phyloP scores from a whole-genome alignment of 805 yeast genomes.

The Zygotorulaspora florentina region DNA sequence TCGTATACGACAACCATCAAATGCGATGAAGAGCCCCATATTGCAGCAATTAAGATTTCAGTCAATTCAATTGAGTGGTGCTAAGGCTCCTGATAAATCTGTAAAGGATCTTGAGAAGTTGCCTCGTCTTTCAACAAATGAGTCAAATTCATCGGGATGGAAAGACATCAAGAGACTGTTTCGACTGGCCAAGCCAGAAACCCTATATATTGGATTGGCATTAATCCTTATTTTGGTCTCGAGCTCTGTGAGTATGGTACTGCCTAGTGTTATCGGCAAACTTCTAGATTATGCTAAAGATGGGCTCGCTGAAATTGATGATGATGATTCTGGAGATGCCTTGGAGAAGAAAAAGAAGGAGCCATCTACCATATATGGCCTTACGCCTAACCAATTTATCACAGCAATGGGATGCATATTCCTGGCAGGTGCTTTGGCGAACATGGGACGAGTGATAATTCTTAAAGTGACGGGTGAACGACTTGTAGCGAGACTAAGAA shows the following conservation, averaged over 20 bases:
- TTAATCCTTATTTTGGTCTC: constrained; percentile 60
- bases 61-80: neutral
- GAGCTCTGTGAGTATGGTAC: constrained; percentile 72
- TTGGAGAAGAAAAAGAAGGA: constrained; percentile 30
- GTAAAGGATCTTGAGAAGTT: neutral
- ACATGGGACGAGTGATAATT: constrained; percentile 73
- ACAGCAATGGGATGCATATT: constrained; percentile 58
- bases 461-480: constrained; percentile 81
- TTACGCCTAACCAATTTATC: constrained; percentile 62
- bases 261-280: constrained; percentile 83
- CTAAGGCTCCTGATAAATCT: neutral
- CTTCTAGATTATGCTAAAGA: constrained; percentile 67
- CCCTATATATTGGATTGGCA: constrained; percentile 54
- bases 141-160: constrained; percentile 36
- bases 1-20: neutral
- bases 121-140: constrained; percentile 30
- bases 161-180: constrained; percentile 44
- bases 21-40: neutral
- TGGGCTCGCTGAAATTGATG: constrained; percentile 13
- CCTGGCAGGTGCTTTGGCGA: constrained; percentile 68
- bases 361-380: constrained; percentile 47
- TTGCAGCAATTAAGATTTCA: neutral
- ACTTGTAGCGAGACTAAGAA: constrained; percentile 76
- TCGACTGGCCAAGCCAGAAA: constrained; percentile 54
- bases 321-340: constrained; percentile 21